phyloP scores from a whole-genome alignment of 495 filamentous ascomycete species.

The Lichina pygmaea region DNA sequence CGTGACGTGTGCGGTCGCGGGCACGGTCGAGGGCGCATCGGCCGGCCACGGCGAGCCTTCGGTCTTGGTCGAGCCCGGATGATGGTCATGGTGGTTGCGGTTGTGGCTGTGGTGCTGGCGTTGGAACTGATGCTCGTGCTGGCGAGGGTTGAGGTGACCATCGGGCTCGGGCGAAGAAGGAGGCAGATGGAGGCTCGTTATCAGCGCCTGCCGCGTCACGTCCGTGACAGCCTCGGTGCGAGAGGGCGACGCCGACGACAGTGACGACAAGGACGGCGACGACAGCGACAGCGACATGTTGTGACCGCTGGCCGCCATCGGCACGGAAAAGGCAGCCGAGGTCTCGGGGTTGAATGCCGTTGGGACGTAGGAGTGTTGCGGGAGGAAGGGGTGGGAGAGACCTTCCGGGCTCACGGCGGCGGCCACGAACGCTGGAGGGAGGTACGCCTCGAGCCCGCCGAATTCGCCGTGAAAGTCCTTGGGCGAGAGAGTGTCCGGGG shows the following conservation, averaged over 20 bases:
- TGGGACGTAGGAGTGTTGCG: conserved; percentile 20
- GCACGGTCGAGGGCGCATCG: background rate
- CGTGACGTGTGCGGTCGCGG: conserved; percentile 17
- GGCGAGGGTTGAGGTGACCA: conserved; percentile 55
- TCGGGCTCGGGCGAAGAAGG: conserved; percentile 14
- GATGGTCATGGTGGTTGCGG: too few species aligned
- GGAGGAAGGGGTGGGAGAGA: conserved; percentile 10
- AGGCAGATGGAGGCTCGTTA: conserved; percentile 56
- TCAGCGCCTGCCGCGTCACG: conserved; percentile 65
- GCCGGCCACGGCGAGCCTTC: conserved; percentile 8
- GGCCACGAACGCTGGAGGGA: conserved; percentile 38
- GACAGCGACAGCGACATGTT: conserved; percentile 36
- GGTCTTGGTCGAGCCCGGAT: too few species aligned
- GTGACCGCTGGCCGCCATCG: conserved; percentile 32
- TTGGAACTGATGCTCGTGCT: conserved; percentile 13
- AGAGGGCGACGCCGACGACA: conserved; percentile 4
- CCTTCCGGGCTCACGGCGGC: conserved; percentile 12
- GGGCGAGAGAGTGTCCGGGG: conserved; percentile 33
- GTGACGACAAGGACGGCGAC: conserved; percentile 19
- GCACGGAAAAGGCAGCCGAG: conserved; percentile 25
- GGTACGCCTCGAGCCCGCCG: too few species aligned
- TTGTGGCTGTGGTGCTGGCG: too few species aligned
- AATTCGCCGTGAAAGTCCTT: conserved; percentile 21
- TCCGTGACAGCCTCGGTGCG: conserved; percentile 66
- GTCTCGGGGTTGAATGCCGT: conserved; percentile 31